These are phyloP conservation scores for Amanita rimosa DNA, from an alignment of 768 basidiomycete species.

Conservation along the genomic window DNA sequence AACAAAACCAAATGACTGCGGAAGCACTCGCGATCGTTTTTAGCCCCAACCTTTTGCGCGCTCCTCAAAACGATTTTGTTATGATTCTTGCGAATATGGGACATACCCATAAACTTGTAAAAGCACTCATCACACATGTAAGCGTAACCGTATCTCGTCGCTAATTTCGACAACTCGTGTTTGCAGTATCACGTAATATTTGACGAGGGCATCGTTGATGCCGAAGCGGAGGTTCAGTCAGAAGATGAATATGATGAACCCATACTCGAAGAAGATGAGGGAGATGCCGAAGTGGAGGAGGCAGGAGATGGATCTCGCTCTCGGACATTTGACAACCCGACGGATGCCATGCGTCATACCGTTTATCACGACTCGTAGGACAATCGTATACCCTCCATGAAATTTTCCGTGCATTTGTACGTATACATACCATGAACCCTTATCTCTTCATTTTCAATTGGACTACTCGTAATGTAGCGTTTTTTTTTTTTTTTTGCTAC, in stretches of 20 bases:
- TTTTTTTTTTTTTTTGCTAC: no score
- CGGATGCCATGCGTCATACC: slow-evolving; percentile 10
- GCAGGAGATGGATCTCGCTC: slow-evolving; percentile 9
- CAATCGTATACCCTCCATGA: slow-evolving; percentile 10
- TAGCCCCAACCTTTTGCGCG: slow-evolving; percentile 69
- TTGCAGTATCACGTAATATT: slow-evolving; percentile 58
- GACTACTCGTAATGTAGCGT: no score
- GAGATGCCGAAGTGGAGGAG: slow-evolving; percentile 20
- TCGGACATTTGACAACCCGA: slow-evolving; percentile 8
- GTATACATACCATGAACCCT: background rate
- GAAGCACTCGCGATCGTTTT: slow-evolving; percentile 81
- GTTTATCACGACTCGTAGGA: slow-evolving; percentile 10
- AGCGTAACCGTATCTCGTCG: slow-evolving; percentile 13
- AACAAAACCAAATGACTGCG: slow-evolving; percentile 84
- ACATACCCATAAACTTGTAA: slow-evolving; percentile 62
- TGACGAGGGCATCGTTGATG: slow-evolving; percentile 56
- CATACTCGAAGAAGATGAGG: slow-evolving; percentile 58
- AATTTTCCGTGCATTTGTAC: background rate
- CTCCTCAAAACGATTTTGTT: slow-evolving; percentile 69
- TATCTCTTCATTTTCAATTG: no score
- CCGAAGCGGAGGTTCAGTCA: slow-evolving; percentile 47
- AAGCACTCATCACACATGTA: slow-evolving; percentile 68
- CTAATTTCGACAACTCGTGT: slow-evolving; percentile 5
- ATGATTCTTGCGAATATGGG: slow-evolving; percentile 77
- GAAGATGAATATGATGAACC: slow-evolving; percentile 57